A percentile compares a stretch with the other conserved stretches of the same genome.
Conservation (phyloP, 495 filamentous ascomycete genomes). For the Eremomyces bilateralis region DNA sequence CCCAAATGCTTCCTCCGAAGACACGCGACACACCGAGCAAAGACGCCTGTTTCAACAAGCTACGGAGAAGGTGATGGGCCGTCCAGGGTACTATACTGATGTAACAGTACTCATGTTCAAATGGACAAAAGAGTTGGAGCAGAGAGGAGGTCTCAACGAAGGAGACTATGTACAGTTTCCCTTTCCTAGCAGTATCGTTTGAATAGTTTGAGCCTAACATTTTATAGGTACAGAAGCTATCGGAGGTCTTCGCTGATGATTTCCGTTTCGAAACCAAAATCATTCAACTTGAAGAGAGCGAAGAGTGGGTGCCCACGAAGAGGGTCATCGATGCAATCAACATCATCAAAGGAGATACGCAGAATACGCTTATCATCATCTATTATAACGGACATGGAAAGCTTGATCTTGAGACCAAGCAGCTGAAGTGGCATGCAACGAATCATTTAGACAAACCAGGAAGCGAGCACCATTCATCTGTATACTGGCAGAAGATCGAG, state of each 20-base stretch:
- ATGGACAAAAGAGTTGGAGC: constrained; percentile 2
- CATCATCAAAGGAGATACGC: constrained; percentile 1
- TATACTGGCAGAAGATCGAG: constrained; percentile 1
- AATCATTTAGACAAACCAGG: neutral
- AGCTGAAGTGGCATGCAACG: constrained; percentile 1
- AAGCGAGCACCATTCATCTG: neutral
- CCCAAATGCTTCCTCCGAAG: neutral
- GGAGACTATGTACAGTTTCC: too few relatives aligned
- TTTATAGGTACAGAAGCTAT: neutral
- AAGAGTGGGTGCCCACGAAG: too few relatives aligned
- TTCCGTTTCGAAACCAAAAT: constrained; percentile 3
- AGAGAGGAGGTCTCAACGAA: neutral
- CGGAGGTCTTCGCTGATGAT: constrained; percentile 1
- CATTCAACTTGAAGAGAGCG: too few relatives aligned
- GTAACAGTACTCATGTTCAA: constrained; percentile 1
- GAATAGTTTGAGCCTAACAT: neutral
- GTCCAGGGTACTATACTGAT: neutral
- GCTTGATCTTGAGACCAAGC: neutral
- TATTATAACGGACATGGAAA: constrained; percentile 5
- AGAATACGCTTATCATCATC: constrained; percentile 5
- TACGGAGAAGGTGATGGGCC: neutral
- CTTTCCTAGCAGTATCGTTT: neutral
- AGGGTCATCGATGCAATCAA: neutral
- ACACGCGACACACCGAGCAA: neutral
- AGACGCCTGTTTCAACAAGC: constrained; percentile 1